Base-by-base conservation (phyloP, 257 asterid genomes). In the Scutellaria baicalensis region DNA sequence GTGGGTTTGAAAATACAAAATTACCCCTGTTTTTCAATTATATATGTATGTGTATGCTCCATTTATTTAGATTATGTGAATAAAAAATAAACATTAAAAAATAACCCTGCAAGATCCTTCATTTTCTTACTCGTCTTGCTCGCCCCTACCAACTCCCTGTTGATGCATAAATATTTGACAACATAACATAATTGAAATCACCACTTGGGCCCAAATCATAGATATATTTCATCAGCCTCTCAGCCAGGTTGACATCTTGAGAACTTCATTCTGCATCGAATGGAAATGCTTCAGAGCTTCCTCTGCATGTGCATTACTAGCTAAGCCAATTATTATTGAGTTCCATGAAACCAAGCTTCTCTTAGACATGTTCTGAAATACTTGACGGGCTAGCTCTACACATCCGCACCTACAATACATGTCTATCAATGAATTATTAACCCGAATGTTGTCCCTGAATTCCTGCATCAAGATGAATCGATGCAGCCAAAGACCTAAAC, bases 391-490 rank as follows among this genome's bases (percentile, higher is more conserved):
- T 40, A 87, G 83, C 40, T 89, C 81, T 12, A 87, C 82, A 11
- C 76, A 82, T 57, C 96, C 97, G 66, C 96, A 91, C 67, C 87
- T 83, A 69, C 88, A 87, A 20, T 89, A 91, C 93, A 91, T 82
- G 31, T 89, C 97, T 35, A 89, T 63, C 69, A 89, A 77, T 3
- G 96, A 81, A 72, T 89, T 89, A 64, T 79, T 83, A 21, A 87
- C 80, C 36, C 89, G 70, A 27, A 76, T 65, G 21, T 83, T 89
- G 9, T 78, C 77, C 42, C 69, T 71, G 54, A 77, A 80, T 9
- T 75, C 75, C 8, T 14, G 71, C 73, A 10, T 45, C 70, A 78
- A 35, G 50, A 82, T 71, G 56, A 70, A 84, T 21, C 89, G 77
- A 72, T 91, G 95, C 12, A 84, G 38, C 97, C 96, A 89, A 9